Evolutionary conservation across 495 filamentous ascomycete species (phyloP), one percentile per base, ranked within the genome.

Genomic region (Extremus antarcticus): DNA sequence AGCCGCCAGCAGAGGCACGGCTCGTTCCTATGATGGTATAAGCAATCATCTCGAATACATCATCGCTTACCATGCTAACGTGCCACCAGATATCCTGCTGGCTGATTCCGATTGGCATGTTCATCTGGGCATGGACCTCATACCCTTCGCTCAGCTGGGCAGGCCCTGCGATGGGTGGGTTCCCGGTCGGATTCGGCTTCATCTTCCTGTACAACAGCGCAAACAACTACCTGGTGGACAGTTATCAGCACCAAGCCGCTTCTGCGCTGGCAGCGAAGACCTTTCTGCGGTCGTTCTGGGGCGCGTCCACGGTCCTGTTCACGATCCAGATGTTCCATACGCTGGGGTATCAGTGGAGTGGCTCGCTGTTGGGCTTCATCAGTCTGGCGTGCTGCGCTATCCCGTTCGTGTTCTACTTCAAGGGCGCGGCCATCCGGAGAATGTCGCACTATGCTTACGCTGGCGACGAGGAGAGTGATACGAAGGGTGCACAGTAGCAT

Each of bases 21-120:
- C 73, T 94, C 9, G 84, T 89, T 51, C 86, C 87, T 13, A 90
- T 91, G 86, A 91, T 94, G 87, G 64, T 75, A 19, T 9, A n/a
- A 35, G 15, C 41, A 45, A 17, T 17, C 41, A 7, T 45, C 4
- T n/a, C 16, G 8, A 17, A 7, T n/a, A n/a, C 41, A 4, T 45
- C 17, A 7, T n/a, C 47, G 48, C 15, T 76, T 73, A 72, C 62
- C 7, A 7, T 7, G 29, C 29, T 35, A 35, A 35, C 73, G 7
- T 60, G 58, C 25, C 78, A 81, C 0, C 68, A 79, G 20, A 78
- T 85, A 41, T 81, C 80, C 24, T 91, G 87, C 75, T 90, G 86
- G 85, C 76, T 78, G 58, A 79, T 90, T 61, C 75, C 51, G 4
- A 66, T 81, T 25, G 73, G 72, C n/a, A 68, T 86, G 41, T 88